Conservation (phyloP, 2,329 filamentous ascomycete species). For the Pseudogymnoascus sp. region DNA sequence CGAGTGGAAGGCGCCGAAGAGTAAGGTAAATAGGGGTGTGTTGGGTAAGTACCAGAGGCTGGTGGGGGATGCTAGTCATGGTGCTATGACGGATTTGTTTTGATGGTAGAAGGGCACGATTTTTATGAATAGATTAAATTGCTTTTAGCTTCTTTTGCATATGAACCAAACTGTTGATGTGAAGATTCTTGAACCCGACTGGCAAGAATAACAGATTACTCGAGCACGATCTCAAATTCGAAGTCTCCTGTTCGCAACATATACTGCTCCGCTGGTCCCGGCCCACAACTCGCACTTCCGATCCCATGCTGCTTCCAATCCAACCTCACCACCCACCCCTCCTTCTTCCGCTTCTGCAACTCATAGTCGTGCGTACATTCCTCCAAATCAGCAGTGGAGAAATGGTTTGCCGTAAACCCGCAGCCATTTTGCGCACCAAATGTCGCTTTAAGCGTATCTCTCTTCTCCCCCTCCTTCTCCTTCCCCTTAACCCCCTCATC, state of each 20-base stretch:
- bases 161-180: not conserved
- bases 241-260: conserved; percentile 30
- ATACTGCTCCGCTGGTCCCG: conserved; percentile 43
- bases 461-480: conserved; percentile 20
- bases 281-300: conserved; percentile 54
- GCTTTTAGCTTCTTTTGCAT: not conserved
- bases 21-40: conserved; percentile 69
- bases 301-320: conserved; percentile 56
- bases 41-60: conserved; percentile 83
- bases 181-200: not conserved
- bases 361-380: conserved; percentile 51
- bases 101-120: conserved; percentile 21
- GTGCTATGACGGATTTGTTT: conserved; percentile 77
- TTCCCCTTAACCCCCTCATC: not conserved
- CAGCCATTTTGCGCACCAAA: conserved; percentile 39
- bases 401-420: conserved; percentile 49
- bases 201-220: not conserved
- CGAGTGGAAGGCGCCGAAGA: conserved; percentile 62
- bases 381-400: conserved; percentile 44
- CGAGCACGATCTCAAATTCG: conserved; percentile 8
- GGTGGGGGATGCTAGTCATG: conserved; percentile 86
- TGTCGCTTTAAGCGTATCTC: conserved; percentile 33
- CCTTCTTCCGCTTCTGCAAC: conserved; percentile 38
- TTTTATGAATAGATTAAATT: not conserved
- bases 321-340: conserved; percentile 47